These are phyloP conservation scores for Geum urbanum DNA, from an alignment of 306 rosid species.

Conservation along the genomic window DNA sequence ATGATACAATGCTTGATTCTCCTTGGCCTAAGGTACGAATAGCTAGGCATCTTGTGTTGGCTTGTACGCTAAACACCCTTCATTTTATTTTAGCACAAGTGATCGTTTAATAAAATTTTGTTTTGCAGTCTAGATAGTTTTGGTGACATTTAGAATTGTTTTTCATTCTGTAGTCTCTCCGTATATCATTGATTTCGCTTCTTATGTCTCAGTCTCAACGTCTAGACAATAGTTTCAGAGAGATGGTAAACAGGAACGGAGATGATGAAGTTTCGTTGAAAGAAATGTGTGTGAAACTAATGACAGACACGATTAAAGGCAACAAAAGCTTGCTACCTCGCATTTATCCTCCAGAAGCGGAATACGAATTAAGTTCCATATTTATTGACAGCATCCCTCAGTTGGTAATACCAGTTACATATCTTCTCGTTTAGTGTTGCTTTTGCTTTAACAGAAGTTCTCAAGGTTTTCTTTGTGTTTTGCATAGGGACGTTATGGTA, in stretches of 20 bases:
- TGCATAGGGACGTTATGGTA: constrained; percentile 69
- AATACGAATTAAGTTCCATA: constrained; percentile 52
- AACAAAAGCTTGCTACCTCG: constrained; percentile 55
- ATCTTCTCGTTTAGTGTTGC: neutral
- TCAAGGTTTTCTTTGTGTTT: constrained; percentile 9
- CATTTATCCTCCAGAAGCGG: constrained; percentile 46
- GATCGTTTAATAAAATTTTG: neutral
- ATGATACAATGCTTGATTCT: constrained; percentile 66
- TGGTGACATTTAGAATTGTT: neutral
- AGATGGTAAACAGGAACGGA: constrained; percentile 34
- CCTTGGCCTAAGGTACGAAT: constrained; percentile 83
- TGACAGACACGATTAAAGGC: constrained; percentile 56
- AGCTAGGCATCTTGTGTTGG: neutral
- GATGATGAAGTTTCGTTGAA: constrained; percentile 44
- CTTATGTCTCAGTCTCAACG: constrained; percentile 53
- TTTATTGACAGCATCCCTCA: constrained; percentile 41
- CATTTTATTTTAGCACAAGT: neutral
- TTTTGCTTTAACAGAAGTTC: neutral
- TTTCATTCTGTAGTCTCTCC: neutral
- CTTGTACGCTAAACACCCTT: neutral
- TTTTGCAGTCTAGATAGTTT: neutral
- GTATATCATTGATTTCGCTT: neutral
- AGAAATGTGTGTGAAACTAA: constrained; percentile 62
- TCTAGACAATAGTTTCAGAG: constrained; percentile 50
- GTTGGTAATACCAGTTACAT: constrained; percentile 33